Conservation (phyloP, 768 basidiomycete species). For the Myochromella boudieri region DNA sequence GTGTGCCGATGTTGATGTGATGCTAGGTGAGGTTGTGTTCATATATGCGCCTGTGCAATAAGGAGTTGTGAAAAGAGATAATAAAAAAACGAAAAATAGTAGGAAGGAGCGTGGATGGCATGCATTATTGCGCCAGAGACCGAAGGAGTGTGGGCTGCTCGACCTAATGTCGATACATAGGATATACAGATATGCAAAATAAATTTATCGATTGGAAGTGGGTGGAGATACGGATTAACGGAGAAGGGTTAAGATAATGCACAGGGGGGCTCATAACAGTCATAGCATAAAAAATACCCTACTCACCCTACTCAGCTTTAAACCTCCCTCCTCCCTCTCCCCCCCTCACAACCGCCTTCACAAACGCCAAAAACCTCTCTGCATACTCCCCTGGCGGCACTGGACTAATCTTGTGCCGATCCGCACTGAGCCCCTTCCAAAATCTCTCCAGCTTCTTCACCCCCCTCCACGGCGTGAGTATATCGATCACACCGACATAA, state of each 20-base stretch:
- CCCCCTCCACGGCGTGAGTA: slow-evolving; percentile 82
- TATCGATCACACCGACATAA: slow-evolving; percentile 96
- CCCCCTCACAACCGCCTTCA: slow-evolving; percentile 83
- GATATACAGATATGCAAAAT: no score
- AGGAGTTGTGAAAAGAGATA: no score
- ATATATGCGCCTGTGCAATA: no score
- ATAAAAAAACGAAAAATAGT: not conserved
- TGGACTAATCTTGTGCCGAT: slow-evolving; percentile 95
- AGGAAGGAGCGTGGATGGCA: not conserved
- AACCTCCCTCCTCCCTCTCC: slow-evolving; percentile 63
- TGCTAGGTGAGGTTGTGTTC: not conserved
- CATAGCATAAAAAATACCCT: not conserved
- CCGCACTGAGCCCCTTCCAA: slow-evolving; percentile 89
- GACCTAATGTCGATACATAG: no score
- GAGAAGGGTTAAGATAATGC: slow-evolving; percentile 6
- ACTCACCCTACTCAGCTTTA: slow-evolving; percentile 28
- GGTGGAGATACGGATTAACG: not conserved
- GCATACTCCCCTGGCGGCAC: slow-evolving; percentile 87
- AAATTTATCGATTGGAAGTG: no score
- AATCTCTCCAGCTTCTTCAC: slow-evolving; percentile 84
- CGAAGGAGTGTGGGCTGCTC: no score
- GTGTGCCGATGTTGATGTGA: not conserved
- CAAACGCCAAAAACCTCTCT: slow-evolving; percentile 83
- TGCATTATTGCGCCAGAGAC: no score
- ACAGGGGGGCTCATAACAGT: slow-evolving; percentile 9